phyloP scores from a whole-genome alignment of 1,284 basidiomycete species.

The Neonothopanus nambi region DNA sequence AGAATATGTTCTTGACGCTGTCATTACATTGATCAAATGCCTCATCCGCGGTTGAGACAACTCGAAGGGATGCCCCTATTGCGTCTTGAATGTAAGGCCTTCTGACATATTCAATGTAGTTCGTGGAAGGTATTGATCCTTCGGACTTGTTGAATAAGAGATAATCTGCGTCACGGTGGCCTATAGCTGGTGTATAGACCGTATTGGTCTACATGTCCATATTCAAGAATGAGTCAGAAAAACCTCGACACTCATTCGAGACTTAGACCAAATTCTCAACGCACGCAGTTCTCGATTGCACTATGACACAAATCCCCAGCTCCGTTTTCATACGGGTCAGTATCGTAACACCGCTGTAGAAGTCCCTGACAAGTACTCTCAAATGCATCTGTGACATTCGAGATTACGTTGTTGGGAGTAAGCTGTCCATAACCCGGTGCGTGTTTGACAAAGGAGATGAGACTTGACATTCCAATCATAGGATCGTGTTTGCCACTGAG shows the following conservation, averaged over 20 bases:
- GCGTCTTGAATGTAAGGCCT: constrained; percentile 24
- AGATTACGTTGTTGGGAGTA: constrained; percentile 31
- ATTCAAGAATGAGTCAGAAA: not conserved
- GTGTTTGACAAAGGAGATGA: constrained; percentile 36
- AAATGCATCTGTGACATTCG: constrained; percentile 32
- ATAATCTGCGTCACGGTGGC: constrained; percentile 36
- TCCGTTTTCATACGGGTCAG: not conserved
- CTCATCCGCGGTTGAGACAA: not conserved
- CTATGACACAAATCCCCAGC: constrained; percentile 1
- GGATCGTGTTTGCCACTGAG: constrained; percentile 40
- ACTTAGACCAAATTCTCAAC: not conserved
- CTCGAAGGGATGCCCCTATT: constrained; percentile 29
- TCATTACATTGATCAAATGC: constrained; percentile 30
- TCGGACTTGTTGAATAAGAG: constrained; percentile 27
- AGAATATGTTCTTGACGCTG: constrained; percentile 13
- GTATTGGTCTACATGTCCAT: constrained; percentile 21
- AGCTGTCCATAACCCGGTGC: constrained; percentile 40
- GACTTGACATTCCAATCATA: constrained; percentile 36
- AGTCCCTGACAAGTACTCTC: constrained; percentile 31
- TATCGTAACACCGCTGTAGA: constrained; percentile 20
- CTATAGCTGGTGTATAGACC: constrained; percentile 33
- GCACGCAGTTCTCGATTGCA: constrained; percentile 18
- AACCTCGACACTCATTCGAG: no score
- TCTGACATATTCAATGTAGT: constrained; percentile 32
- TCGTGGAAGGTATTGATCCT: no score